Percentiles rank a stretch among this genome's conserved stretches.
phyloP scores from a whole-genome alignment of 441 rosid species.

The Manihot esculenta region DNA sequence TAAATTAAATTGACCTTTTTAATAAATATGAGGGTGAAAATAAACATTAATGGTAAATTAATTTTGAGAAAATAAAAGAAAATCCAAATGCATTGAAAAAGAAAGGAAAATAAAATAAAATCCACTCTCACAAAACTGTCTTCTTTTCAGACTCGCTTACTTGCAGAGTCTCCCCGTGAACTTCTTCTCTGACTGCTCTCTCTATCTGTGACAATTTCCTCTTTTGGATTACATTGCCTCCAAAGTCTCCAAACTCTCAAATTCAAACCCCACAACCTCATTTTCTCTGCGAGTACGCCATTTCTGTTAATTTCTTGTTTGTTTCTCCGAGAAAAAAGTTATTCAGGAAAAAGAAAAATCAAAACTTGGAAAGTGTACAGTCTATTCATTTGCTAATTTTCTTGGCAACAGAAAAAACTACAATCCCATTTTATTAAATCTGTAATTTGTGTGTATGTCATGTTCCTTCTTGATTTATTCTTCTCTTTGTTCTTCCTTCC shows the following conservation, averaged over 20 bases:
- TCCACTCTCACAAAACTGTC: neutral
- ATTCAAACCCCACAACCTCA: neutral
- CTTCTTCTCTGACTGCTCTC: neutral
- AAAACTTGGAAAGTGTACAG: no score
- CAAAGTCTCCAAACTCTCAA: no score
- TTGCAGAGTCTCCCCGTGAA: neutral
- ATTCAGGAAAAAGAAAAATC: neutral
- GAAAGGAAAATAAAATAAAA: neutral
- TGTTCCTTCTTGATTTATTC: conserved; percentile 13
- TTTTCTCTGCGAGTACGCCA: neutral
- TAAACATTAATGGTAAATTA: no score
- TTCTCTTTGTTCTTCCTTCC: neutral
- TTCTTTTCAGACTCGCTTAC: neutral
- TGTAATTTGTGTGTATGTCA: neutral
- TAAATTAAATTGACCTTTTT: no score
- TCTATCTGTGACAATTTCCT: no score
- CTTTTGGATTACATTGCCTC: neutral
- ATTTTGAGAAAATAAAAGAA: no score
- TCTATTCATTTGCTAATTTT: neutral
- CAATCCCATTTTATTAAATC: conserved; percentile 6
- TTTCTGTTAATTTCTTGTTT: conserved; percentile 3
- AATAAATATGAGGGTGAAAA: no score
- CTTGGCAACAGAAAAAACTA: neutral
- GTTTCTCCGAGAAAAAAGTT: neutral
- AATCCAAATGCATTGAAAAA: neutral